Evolutionary conservation across 179 eudicot species (phyloP).

Genomic region (Gypsophila paniculata): DNA sequence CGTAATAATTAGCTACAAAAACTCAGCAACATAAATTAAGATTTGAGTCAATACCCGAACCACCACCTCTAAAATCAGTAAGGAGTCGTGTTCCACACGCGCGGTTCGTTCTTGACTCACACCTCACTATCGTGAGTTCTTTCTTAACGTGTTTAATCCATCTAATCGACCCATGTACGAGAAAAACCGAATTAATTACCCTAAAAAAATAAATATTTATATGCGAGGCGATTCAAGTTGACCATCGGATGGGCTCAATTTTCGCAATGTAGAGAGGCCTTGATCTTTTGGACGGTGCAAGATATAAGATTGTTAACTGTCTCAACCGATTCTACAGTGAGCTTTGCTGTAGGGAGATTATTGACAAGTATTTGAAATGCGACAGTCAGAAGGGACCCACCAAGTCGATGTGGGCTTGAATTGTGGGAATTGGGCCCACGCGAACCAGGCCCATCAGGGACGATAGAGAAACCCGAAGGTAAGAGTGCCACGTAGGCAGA

Average conservation of each 20-base stretch:
- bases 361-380: conserved; percentile 93
- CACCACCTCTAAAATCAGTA: conserved; percentile 39
- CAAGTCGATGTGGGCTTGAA: conserved; percentile 25
- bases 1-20: conserved; percentile 6
- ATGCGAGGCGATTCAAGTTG: neutral
- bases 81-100: conserved; percentile 29
- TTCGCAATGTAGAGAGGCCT: conserved; percentile 76
- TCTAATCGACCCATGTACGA: conserved; percentile 10
- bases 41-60: conserved; percentile 85
- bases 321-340: conserved; percentile 91
- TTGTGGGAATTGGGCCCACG: conserved; percentile 30
- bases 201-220: conserved; percentile 3
- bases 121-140: conserved; percentile 34
- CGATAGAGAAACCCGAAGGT: conserved; percentile 84
- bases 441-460: conserved; percentile 64
- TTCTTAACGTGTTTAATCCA: neutral
- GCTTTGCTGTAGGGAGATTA: conserved; percentile 85
- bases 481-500: conserved; percentile 88
- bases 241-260: conserved; percentile 35
- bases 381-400: conserved; percentile 83
- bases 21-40: conserved; percentile 19
- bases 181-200: neutral
- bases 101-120: conserved; percentile 99
- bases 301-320: conserved; percentile 85
- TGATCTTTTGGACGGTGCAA: conserved; percentile 94